Percentiles rank a stretch among this genome's conserved stretches.
Evolutionary conservation across 345 rosid species (phyloP).

Genomic region (Cochlearia excelsa): DNA sequence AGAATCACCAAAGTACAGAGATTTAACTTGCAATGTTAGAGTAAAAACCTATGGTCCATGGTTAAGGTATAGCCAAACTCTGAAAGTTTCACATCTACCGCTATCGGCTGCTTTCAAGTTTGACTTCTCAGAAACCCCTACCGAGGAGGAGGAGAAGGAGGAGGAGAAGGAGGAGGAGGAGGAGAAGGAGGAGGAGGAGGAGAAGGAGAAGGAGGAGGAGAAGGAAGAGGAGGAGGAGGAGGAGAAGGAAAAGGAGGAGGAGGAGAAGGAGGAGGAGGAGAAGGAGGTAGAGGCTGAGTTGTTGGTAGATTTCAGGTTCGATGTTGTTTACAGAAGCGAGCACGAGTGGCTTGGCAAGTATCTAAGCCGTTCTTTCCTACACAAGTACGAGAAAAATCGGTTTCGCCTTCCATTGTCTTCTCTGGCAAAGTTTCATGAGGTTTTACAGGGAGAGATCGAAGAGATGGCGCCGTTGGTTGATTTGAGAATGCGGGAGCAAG

Average conservation of each 20-base stretch:
- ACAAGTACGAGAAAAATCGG: background rate
- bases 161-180: too few species aligned
- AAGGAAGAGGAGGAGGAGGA: too few species aligned
- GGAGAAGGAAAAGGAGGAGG: too few species aligned
- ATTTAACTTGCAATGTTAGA: background rate
- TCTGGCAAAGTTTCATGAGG: background rate
- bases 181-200: too few species aligned
- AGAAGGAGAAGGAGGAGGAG: too few species aligned
- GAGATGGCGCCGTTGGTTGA: slow-evolving; percentile 3
- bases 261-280: too few species aligned
- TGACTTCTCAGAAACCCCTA: background rate
- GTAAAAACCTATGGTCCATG: slow-evolving; percentile 15
- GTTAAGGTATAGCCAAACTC: background rate
- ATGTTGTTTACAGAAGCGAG: slow-evolving; percentile 5
- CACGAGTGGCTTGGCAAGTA: slow-evolving; percentile 11
- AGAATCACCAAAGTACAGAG: background rate
- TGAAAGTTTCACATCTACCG: background rate
- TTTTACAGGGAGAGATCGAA: background rate
- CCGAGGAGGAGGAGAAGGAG: too few species aligned
- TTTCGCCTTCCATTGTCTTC: slow-evolving; percentile 6
- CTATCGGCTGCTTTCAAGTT: background rate
- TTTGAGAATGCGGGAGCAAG: background rate
- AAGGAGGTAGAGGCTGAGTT: background rate
- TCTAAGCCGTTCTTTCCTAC: background rate
- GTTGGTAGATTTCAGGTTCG: background rate